These are phyloP conservation scores for Olyra latifolia DNA, from an alignment of 176 grass and related monocot genomes.

Conservation along the genomic window DNA sequence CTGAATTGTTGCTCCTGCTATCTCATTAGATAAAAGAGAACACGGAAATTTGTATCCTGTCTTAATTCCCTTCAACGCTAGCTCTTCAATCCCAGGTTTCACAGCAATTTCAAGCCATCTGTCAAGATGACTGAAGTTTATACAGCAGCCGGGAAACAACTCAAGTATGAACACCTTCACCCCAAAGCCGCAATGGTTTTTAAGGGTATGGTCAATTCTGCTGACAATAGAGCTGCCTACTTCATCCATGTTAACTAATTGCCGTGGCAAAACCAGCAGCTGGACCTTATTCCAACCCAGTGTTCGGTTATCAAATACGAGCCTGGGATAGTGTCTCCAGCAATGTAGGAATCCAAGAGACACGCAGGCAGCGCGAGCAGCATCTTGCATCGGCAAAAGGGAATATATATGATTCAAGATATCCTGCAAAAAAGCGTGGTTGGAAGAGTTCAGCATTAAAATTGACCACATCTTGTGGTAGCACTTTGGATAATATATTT, in stretches of 20 bases:
- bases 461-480: too few species aligned
- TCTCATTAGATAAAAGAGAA: not conserved
- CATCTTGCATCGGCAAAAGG: slow-evolving; percentile 10
- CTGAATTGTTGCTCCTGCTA: not conserved
- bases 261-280: too few species aligned
- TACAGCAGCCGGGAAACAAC: not conserved
- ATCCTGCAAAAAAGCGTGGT: slow-evolving; percentile 27
- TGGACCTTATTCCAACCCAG: too few species aligned
- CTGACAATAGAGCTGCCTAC: not conserved
- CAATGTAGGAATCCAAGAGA: slow-evolving; percentile 8
- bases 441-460: too few species aligned
- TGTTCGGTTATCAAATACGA: not conserved
- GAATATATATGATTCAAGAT: slow-evolving; percentile 15
- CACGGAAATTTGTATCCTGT: slow-evolving; percentile 21
- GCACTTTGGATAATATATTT: too few species aligned
- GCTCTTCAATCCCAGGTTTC: slow-evolving; percentile 26
- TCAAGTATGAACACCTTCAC: not conserved
- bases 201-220: not conserved
- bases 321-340: slow-evolving; percentile 13
- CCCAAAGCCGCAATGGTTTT: not conserved
- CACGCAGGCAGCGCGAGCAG: slow-evolving; percentile 25
- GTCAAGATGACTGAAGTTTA: not conserved
- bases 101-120: too few species aligned
- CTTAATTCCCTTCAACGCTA: not conserved
- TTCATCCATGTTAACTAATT: too few species aligned